These are phyloP conservation scores for Pleurotus tuoliensis DNA, from an alignment of 768 basidiomycete species.

Conservation along the genomic window DNA sequence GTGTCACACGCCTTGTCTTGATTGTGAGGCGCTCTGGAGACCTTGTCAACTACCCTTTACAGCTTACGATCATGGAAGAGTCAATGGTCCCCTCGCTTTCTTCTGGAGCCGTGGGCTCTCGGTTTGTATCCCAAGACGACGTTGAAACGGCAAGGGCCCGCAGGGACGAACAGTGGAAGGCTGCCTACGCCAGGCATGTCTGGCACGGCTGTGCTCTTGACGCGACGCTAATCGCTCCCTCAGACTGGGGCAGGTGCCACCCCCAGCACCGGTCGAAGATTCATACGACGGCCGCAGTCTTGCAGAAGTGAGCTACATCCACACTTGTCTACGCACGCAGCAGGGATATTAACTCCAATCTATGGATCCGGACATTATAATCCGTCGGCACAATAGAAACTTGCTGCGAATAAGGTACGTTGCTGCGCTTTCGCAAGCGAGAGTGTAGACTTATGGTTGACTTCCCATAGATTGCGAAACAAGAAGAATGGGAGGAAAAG, in stretches of 20 bases:
- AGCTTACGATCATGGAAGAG: conserved; percentile 48
- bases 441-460: conserved; percentile 15
- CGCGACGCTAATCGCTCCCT: conserved; percentile 4
- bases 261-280: conserved; percentile 71
- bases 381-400: conserved; percentile 53
- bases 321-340: conserved; percentile 1
- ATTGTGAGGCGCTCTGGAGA: conserved; percentile 1
- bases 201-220: conserved; percentile 8
- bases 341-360: conserved; percentile 42
- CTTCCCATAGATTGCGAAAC: conserved; percentile 66
- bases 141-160: conserved; percentile 68
- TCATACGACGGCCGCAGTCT: conserved; percentile 81
- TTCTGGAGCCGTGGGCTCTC: conserved; percentile 70
- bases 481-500: conserved; percentile 92
- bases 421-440: conserved; percentile 1
- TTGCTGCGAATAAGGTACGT: conserved; percentile 81
- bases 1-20: not conserved
- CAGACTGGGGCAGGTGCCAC: conserved; percentile 83
- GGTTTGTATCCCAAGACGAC: conserved; percentile 79
- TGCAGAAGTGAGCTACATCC: conserved; percentile 68
- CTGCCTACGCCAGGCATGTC: conserved; percentile 75
- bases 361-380: conserved; percentile 36
- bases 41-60: not conserved
- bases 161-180: conserved; percentile 85
- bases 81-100: conserved; percentile 67